Conservation (phyloP, 1,139 yeast genomes). For the Meyerozyma sp. region DNA sequence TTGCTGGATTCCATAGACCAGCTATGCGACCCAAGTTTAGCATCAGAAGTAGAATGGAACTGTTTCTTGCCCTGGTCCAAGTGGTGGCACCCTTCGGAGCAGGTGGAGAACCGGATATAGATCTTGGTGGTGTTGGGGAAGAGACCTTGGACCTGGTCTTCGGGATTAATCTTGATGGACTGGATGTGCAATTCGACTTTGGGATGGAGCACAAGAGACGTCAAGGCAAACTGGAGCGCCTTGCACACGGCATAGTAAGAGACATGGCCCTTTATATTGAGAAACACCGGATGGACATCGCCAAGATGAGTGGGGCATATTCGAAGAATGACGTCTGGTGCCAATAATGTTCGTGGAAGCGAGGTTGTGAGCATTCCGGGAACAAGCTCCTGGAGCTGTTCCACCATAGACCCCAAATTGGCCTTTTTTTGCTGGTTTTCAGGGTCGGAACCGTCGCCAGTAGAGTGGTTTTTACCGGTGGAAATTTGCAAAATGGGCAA, state of each 20-base stretch:
- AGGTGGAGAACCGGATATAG: slow-evolving; percentile 59
- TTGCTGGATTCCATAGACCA: slow-evolving; percentile 34
- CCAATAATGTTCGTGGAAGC: slow-evolving; percentile 45
- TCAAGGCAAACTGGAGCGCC: slow-evolving; percentile 49
- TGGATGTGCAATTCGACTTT: slow-evolving; percentile 47
- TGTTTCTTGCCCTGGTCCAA: slow-evolving; percentile 15
- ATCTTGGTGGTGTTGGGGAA: slow-evolving; percentile 47
- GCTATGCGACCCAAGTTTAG: slow-evolving; percentile 31
- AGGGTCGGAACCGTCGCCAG: background rate
- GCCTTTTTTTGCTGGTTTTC: slow-evolving; percentile 32
- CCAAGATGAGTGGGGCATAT: slow-evolving; percentile 57
- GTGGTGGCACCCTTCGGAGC: slow-evolving; percentile 47
- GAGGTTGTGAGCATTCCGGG: slow-evolving; percentile 52
- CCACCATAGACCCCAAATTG: slow-evolving; percentile 58
- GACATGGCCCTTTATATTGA: slow-evolving; percentile 55
- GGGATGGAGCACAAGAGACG: slow-evolving; percentile 50
- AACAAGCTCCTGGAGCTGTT: slow-evolving; percentile 44
- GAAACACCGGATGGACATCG: slow-evolving; percentile 47
- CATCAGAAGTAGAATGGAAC: slow-evolving; percentile 31
- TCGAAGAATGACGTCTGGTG: slow-evolving; percentile 50
- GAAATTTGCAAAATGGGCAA: background rate
- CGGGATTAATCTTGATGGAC: slow-evolving; percentile 25
- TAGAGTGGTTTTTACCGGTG: background rate
- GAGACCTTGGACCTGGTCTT: slow-evolving; percentile 24
- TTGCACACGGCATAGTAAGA: slow-evolving; percentile 52